Conservation (phyloP, 1,284 basidiomycete genomes). For the Rhodotorula sp. region DNA sequence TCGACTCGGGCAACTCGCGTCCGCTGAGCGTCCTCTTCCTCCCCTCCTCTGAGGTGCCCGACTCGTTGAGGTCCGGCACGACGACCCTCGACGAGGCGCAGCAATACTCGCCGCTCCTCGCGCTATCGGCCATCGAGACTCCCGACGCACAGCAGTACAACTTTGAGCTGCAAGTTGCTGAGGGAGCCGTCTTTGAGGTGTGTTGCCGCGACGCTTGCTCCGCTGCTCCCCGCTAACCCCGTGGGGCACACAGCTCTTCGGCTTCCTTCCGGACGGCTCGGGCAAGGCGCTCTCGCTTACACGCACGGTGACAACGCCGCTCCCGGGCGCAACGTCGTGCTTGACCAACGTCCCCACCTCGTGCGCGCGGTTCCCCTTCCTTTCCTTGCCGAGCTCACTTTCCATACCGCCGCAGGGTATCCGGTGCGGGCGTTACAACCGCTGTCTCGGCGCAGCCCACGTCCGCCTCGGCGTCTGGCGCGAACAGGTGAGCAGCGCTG, state of each 20-base stretch:
- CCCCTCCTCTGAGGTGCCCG: constrained; percentile 22
- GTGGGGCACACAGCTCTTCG: constrained; percentile 27
- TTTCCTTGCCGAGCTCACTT: background rate
- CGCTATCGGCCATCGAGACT: constrained; percentile 32
- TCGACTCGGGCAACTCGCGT: constrained; percentile 35
- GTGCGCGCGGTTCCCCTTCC: background rate
- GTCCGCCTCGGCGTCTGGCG: background rate
- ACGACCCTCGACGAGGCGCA: constrained; percentile 34
- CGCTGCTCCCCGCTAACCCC: background rate
- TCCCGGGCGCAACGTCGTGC: constrained; percentile 25
- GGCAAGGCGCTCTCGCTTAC: constrained; percentile 42
- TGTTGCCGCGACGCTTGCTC: background rate
- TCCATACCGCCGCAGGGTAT: background rate
- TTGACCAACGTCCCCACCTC: constrained; percentile 21
- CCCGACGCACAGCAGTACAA: constrained; percentile 34
- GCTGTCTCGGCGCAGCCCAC: constrained; percentile 1
- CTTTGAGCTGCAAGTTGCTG: constrained; percentile 35
- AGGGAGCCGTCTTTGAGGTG: constrained; percentile 39
- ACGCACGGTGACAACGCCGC: constrained; percentile 49
- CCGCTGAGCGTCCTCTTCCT: constrained; percentile 38
- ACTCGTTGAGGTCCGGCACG: constrained; percentile 19
- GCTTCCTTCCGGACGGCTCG: constrained; percentile 39
- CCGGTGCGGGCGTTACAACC: constrained; percentile 9
- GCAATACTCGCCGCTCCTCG: constrained; percentile 30
- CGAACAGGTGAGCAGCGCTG: background rate